Conservation (phyloP, 441 rosid species). For the Jatropha podagrica region DNA sequence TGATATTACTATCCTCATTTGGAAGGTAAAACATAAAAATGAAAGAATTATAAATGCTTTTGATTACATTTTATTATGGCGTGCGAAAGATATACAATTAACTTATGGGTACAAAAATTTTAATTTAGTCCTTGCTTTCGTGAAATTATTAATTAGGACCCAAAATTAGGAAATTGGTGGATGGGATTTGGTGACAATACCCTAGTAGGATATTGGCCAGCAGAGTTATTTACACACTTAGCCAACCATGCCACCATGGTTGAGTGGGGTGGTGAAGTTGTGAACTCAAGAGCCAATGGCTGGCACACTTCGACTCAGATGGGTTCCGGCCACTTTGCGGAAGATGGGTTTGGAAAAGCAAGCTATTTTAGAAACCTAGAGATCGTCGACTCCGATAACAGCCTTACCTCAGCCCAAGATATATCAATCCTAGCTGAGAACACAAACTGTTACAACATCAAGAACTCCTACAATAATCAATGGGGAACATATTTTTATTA, state of each 20-base stretch:
- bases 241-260: constrained; percentile 90
- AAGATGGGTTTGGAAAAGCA: constrained; percentile 85
- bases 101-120: background rate
- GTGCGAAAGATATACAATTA: too few species aligned
- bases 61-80: too few species aligned
- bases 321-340: constrained; percentile 93
- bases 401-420: constrained; percentile 72
- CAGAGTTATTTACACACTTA: constrained; percentile 86
- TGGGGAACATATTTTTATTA: constrained; percentile 97
- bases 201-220: constrained; percentile 94
- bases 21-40: constrained; percentile 64
- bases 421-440: constrained; percentile 77
- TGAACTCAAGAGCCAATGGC: constrained; percentile 82
- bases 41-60: too few species aligned
- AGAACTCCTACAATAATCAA: constrained; percentile 68
- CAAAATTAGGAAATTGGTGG: constrained; percentile 97
- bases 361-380: constrained; percentile 90
- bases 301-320: constrained; percentile 89
- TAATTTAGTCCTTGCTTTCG: background rate
- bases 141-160: constrained; percentile 51
- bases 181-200: constrained; percentile 86
- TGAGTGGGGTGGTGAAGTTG: constrained; percentile 99
- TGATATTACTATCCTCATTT: constrained; percentile 82
- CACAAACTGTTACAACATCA: constrained; percentile 84
- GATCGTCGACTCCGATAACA: constrained; percentile 84